Percentiles rank a stretch among this genome's conserved stretches.
Conservation (phyloP, 1,284 basidiomycete species). For the Xerocomus minutiporus region DNA sequence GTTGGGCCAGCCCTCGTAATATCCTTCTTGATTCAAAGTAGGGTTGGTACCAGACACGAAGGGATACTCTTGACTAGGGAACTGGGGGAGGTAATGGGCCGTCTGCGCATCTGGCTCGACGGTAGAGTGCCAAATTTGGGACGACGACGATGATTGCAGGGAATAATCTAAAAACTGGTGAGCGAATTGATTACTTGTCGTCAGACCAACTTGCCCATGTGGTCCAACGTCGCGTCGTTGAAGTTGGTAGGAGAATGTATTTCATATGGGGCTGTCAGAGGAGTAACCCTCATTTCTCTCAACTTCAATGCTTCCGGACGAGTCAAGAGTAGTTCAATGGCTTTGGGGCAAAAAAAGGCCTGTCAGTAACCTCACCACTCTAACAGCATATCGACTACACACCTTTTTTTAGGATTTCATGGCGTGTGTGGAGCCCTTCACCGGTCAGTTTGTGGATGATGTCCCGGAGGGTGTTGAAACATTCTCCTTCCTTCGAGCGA, state of each 20-base stretch:
- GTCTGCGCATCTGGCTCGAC: background rate
- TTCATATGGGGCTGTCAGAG: background rate
- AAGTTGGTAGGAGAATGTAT: background rate
- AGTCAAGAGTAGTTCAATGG: slow-evolving; percentile 12
- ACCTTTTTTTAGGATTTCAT: slow-evolving; percentile 24
- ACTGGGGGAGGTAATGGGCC: background rate
- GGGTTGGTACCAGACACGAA: background rate
- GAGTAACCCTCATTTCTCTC: background rate
- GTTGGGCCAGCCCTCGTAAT: background rate
- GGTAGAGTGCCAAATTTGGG: background rate
- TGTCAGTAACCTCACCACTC: background rate
- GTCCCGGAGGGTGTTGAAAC: slow-evolving; percentile 15
- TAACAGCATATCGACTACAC: background rate
- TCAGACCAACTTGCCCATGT: slow-evolving; percentile 8
- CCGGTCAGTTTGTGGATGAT: slow-evolving; percentile 16
- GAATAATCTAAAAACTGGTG: background rate
- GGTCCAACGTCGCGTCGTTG: background rate
- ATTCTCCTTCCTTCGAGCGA: slow-evolving; percentile 18
- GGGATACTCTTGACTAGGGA: slow-evolving; percentile 1
- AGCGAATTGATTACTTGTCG: background rate
- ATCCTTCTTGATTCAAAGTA: background rate
- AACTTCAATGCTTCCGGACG: background rate
- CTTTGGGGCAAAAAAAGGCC: slow-evolving; percentile 4
- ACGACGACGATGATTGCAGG: background rate
- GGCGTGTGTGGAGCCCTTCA: slow-evolving; percentile 15